Percentiles rank a stretch among this genome's conserved stretches.
Evolutionary conservation across 2,329 filamentous ascomycete species (phyloP).

Genomic region (Chrysoporthe austroafricana): DNA sequence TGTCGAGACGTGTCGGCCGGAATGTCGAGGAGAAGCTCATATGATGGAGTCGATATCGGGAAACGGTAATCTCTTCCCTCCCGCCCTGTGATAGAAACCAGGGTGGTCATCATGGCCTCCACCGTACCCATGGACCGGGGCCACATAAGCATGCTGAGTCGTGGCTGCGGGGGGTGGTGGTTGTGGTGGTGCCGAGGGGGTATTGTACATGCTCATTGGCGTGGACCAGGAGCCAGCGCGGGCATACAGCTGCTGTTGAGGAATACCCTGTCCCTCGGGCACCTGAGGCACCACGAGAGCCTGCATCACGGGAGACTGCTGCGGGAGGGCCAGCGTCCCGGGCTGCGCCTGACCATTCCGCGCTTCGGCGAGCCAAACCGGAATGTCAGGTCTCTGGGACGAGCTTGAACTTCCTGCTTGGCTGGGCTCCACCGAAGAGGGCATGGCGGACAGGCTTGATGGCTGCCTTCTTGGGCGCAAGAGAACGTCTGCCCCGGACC

Average conservation of each 20-base stretch:
- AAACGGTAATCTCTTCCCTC: slow-evolving; percentile 8
- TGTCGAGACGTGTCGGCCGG: neutral
- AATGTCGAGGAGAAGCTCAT: neutral
- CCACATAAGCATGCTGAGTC: neutral
- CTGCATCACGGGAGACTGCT: slow-evolving; percentile 2
- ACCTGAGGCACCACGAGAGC: neutral
- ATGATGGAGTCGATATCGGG: slow-evolving; percentile 14
- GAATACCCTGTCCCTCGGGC: neutral
- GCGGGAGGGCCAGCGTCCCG: slow-evolving; percentile 3
- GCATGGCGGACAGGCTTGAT: neutral
- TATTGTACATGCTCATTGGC: neutral
- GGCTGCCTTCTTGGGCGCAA: slow-evolving; percentile 14
- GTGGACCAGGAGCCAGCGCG: neutral
- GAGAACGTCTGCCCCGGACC: slow-evolving; percentile 19
- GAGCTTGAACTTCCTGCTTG: neutral
- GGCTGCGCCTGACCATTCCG: neutral
- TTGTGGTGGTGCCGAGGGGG: neutral
- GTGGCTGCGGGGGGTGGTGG: neutral
- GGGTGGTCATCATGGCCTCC: slow-evolving; percentile 4
- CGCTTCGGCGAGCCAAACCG: slow-evolving; percentile 13
- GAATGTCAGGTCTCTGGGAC: slow-evolving; percentile 12
- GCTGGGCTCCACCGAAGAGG: neutral
- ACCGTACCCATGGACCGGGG: neutral
- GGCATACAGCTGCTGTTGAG: neutral
- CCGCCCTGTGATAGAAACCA: slow-evolving; percentile 11